phyloP scores from a whole-genome alignment of 306 rosid species.

The Ormosia semicastrata region DNA sequence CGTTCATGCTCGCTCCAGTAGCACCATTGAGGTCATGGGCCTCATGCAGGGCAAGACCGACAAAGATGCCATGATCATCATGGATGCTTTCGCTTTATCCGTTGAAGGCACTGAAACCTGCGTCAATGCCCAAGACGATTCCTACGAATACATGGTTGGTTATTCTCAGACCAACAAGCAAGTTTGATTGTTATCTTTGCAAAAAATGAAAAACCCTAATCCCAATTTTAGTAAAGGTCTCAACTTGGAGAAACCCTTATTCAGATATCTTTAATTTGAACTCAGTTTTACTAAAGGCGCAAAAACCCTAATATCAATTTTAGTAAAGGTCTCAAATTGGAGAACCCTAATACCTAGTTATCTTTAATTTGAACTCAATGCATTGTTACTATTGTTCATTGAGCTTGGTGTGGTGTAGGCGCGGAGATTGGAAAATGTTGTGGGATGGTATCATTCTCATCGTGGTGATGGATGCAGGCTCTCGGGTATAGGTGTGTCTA shows the following conservation, averaged over 20 bases:
- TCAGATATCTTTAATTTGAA: too few species aligned
- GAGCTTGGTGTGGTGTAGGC: slow-evolving; percentile 45
- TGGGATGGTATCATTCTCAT: slow-evolving; percentile 99
- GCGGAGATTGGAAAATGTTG: slow-evolving; percentile 89
- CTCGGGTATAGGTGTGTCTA: slow-evolving; percentile 92
- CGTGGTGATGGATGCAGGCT: slow-evolving; percentile 99
- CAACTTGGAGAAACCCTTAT: too few species aligned
- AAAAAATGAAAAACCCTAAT: slow-evolving; percentile 26
- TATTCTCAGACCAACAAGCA: slow-evolving; percentile 92
- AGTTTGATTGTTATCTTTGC: slow-evolving; percentile 34
- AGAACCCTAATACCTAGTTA: too few species aligned
- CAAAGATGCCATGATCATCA: slow-evolving; percentile 84
- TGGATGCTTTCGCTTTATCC: slow-evolving; percentile 94
- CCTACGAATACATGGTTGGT: slow-evolving; percentile 95
- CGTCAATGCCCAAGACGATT: slow-evolving; percentile 99
- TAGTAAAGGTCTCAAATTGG: neutral
- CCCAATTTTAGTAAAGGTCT: too few species aligned
- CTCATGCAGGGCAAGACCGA: slow-evolving; percentile 98
- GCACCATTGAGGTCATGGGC: slow-evolving; percentile 96
- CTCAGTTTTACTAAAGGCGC: too few species aligned
- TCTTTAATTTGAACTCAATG: neutral
- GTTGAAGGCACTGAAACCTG: slow-evolving; percentile 98
- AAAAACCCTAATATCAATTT: neutral
- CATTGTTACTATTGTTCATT: neutral
- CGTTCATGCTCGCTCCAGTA: slow-evolving; percentile 96